Evolutionary conservation across 768 basidiomycete genomes (phyloP).

Genomic region (Phlebiopsis flavidoalba): DNA sequence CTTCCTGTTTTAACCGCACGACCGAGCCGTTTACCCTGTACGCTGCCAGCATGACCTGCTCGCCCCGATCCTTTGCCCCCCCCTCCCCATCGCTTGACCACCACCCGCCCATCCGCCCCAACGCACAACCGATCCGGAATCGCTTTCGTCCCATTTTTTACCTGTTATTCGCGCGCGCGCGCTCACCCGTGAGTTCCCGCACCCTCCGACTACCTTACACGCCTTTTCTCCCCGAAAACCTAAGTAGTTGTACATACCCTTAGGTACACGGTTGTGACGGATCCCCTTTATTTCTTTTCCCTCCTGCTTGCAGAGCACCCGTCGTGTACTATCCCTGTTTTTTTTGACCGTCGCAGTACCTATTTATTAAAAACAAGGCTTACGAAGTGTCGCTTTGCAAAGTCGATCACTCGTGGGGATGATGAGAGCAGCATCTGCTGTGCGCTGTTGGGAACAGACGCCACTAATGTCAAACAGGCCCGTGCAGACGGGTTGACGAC

Average conservation of each 20-base stretch:
- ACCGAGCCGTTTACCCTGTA: slow-evolving; percentile 1
- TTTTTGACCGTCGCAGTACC: neutral
- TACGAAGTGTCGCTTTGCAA: neutral
- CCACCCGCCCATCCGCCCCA: slow-evolving; percentile 8
- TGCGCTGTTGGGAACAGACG: neutral
- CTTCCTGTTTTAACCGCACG: neutral
- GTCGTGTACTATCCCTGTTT: slow-evolving; percentile 10
- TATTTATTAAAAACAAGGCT: slow-evolving; percentile 7
- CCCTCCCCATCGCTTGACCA: slow-evolving; percentile 2
- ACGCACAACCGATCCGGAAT: slow-evolving; percentile 11
- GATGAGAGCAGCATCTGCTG: neutral
- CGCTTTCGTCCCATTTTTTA: slow-evolving; percentile 4
- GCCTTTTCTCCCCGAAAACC: neutral
- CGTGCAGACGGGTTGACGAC: neutral
- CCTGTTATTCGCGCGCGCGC: neutral
- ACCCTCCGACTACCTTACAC: neutral
- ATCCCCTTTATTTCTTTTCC: slow-evolving; percentile 4
- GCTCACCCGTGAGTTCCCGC: neutral
- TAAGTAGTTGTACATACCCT: slow-evolving; percentile 13
- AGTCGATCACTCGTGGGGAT: too few species aligned
- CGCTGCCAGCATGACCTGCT: neutral
- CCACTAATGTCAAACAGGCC: too few species aligned
- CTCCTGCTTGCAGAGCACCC: neutral
- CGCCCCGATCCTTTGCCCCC: neutral
- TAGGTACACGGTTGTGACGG: neutral